Evolutionary conservation across 257 asterid genomes (phyloP), one percentile per base, ranked within the genome.

Genomic region (Ajuga chamaepitys): DNA sequence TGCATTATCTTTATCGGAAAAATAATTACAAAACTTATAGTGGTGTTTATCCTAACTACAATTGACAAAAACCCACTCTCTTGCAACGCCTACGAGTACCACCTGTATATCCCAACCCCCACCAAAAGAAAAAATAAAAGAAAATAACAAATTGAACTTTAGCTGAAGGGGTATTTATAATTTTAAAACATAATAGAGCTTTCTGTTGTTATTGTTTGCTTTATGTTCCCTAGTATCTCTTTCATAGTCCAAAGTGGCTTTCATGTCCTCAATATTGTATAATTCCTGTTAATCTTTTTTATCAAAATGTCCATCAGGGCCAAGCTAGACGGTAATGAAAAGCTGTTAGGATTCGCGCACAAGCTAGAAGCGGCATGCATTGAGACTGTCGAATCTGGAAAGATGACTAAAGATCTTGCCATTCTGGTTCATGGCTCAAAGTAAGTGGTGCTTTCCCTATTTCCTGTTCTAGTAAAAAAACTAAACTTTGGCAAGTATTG

Each of bases 401-500:
- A 88, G 75, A 91, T 91, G 98, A 91, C 98, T 4, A 91, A 91
- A 80, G 96, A 91, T 79, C 95, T 91, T 16, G 96, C 96, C 34
- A 64, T 88, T 70, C 77, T 91, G 79, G 58, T 65, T 67, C 95
- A 91, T 26, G 96, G 98, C 57, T 81, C 95, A 70, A 91, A 83
- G 96, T 91, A 81, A 78, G 96, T 77, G 25, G 16, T 66, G 44
- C 59, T 61, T 67, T 44, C 17, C 9, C 45, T 41, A 12, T 65
- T 47, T 11, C 20, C 17, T 5, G 8, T 46, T 32, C 44, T 1
- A 4, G 37, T 25, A 37, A 40, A 56, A 22, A 55, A 35, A 18
- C 48, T 32, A 26, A 44, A 37, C 4, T 20, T 40, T 9, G 16
- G 22, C 7, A 2, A 4, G 0, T 9, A 1, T 30, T 26, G 2